Evolutionary conservation across 2,329 filamentous ascomycete genomes (phyloP), one percentile per base, ranked within the genome.

Genomic region (Ophiocordyceps camponoti-saundersi): DNA sequence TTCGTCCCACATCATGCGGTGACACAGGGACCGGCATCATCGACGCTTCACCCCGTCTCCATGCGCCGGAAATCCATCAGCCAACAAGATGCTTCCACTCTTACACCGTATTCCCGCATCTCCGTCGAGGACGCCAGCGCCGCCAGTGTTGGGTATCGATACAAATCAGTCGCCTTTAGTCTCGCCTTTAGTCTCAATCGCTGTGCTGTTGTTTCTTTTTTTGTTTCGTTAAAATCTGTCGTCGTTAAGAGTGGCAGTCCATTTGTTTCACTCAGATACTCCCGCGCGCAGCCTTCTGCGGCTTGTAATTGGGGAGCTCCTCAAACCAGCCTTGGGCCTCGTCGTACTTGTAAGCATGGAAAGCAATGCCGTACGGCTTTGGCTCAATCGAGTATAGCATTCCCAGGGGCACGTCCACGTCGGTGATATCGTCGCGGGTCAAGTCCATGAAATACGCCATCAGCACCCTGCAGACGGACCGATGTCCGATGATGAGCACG

Each of bases 371-470:
- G 55, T 98, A 98, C 1, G 92, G 92, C 71, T 95, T 95, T 32
- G 92, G 92, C 64, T 98, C 90, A 44, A 98, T 82, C 55, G 88
- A 85, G 62, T 94, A 98, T 8, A 95, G 72, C 71, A 95, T 89
- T 18, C 92, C 92, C 44, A 98, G 70, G 0, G 92, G 92, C 43
- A 95, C 85, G 59, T 96, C 90, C 51, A 98, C 75, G 56, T 95
- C 87, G 13, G 92, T 90, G 50, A 98, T 93, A 57, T 95, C 85
- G 52, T 95, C 82, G 34, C 89, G 75, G 45, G 85, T 88, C 46
- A 96, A 71, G 49, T 94, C 89, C 69, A 92, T 88, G 66, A 98
- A 98, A 65, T 98, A 98, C 1, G 90, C 89, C 64, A 98, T 81
- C 50, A 98, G 70, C 6, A 98, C 90, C 30, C 92, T 80, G 48